These are phyloP conservation scores for Colletotrichum sp. DNA, from an alignment of 2,329 filamentous ascomycete genomes.

Conservation along the genomic window DNA sequence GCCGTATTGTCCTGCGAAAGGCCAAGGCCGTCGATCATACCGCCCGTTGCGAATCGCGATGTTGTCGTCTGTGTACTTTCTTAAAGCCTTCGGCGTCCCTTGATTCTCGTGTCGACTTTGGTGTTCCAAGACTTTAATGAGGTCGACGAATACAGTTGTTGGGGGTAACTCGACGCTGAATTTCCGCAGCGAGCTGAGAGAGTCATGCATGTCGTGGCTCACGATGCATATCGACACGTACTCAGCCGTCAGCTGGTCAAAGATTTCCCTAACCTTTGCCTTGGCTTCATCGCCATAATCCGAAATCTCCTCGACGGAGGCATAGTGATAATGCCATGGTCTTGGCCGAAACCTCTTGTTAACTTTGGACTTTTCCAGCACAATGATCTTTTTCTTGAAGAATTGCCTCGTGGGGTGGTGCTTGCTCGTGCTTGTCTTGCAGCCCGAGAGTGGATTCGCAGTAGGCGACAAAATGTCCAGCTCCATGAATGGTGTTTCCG, in stretches of 20 bases:
- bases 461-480: not conserved
- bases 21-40: not conserved
- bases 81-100: not conserved
- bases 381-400: not conserved
- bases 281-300: not conserved
- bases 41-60: not conserved
- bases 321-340: not conserved
- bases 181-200: not conserved
- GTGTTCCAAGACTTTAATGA: not conserved
- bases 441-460: not conserved
- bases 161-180: rapidly evolving
- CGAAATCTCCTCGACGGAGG: not conserved
- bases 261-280: not conserved
- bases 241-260: rapidly evolving
- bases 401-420: not conserved
- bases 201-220: not conserved
- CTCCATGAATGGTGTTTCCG: not conserved
- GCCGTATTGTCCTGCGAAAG: not conserved
- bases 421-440: rapidly evolving
- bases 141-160: not conserved
- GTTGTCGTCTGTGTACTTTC: not conserved
- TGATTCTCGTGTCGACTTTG: not conserved
- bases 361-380: not conserved
- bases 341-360: not conserved
- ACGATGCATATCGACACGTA: not conserved